Evolutionary conservation across 495 filamentous ascomycete genomes (phyloP).

Genomic region (Neurospora hispaniola): DNA sequence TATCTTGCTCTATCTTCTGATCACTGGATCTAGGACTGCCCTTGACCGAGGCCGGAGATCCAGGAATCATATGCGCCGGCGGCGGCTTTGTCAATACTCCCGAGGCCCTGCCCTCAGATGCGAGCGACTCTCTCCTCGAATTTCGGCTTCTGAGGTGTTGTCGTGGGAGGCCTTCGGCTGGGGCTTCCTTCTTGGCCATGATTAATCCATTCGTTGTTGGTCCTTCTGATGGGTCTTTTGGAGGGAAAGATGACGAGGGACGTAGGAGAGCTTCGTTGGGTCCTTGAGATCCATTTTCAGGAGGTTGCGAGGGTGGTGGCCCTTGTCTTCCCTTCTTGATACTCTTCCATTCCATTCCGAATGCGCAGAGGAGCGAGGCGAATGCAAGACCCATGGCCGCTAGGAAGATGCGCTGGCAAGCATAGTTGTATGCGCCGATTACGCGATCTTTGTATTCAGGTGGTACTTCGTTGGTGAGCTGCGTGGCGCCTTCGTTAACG

Average conservation of each 20-base stretch:
- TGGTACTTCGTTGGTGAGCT: constrained; percentile 34
- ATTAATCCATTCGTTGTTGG: background rate
- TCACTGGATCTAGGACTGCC: background rate
- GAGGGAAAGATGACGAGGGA: background rate
- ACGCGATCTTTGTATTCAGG: constrained; percentile 31
- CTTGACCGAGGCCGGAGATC: background rate
- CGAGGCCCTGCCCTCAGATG: background rate
- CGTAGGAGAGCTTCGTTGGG: background rate
- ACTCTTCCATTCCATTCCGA: constrained; percentile 52
- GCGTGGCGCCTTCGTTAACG: constrained; percentile 47
- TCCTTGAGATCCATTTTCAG: constrained; percentile 10
- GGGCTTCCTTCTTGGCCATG: background rate
- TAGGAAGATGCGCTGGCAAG: constrained; percentile 42
- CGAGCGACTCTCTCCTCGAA: background rate
- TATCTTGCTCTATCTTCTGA: background rate
- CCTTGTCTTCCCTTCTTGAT: constrained; percentile 36
- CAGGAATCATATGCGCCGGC: background rate
- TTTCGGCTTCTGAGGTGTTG: background rate
- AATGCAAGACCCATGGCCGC: constrained; percentile 44
- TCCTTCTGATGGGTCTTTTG: background rate
- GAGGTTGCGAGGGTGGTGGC: constrained; percentile 1
- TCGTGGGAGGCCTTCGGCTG: background rate
- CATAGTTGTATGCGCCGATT: constrained; percentile 46
- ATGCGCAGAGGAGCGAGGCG: constrained; percentile 36
- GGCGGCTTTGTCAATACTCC: background rate